Evolutionary conservation across 2,329 filamentous ascomycete genomes (phyloP).

Genomic region (Alternaria sp.): DNA sequence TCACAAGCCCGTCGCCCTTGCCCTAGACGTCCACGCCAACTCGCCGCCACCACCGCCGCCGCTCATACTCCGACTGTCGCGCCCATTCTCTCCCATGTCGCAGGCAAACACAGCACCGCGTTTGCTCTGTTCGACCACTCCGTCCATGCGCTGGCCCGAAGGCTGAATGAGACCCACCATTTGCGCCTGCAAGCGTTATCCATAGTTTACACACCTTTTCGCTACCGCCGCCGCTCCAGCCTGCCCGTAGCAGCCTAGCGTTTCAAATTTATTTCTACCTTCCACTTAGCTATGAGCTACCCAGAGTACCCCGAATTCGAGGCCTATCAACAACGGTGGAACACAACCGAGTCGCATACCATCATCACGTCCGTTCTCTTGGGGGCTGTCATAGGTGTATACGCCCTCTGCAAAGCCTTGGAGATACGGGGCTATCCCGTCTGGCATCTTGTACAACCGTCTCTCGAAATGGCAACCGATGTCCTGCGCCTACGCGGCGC

Average conservation of each 20-base stretch:
- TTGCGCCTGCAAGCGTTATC: constrained; percentile 13
- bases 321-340: constrained; percentile 28
- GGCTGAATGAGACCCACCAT: constrained; percentile 34
- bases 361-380: constrained; percentile 31
- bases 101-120: constrained; percentile 37
- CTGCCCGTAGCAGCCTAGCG: constrained; percentile 7
- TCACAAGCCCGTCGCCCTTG: constrained; percentile 20
- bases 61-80: constrained; percentile 13
- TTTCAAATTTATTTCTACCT: constrained; percentile 21
- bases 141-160: constrained; percentile 46
- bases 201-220: constrained; percentile 24
- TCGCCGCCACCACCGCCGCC: constrained; percentile 24
- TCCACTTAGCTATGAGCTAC: constrained; percentile 36
- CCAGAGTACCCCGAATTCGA: constrained; percentile 29
- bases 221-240: constrained; percentile 13
- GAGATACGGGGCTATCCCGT: constrained; percentile 44
- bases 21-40: constrained; percentile 25
- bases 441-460: constrained; percentile 64
- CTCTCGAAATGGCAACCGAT: constrained; percentile 32
- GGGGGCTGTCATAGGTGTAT: constrained; percentile 32
- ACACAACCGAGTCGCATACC: constrained; percentile 22
- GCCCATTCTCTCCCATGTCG: constrained; percentile 45
- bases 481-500: constrained; percentile 16
- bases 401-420: constrained; percentile 41
- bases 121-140: constrained; percentile 38